Evolutionary conservation across 371 early-diverging fungal species (phyloP), one percentile per base, ranked within the genome.

Genomic region (Mucor sp.): DNA sequence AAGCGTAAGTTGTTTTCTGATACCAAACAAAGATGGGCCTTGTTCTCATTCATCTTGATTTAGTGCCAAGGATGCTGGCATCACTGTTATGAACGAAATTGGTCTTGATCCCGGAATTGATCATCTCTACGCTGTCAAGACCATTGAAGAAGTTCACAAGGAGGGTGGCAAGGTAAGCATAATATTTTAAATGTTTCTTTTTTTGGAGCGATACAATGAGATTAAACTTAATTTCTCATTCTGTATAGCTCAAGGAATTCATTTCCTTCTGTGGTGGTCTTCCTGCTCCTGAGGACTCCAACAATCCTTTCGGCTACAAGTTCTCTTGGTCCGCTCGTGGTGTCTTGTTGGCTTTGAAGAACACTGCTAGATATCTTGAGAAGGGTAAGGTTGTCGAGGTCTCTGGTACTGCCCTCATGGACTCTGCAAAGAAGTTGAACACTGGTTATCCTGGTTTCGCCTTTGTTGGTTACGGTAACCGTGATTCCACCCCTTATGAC

Each of bases 271-370:
- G 99, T 82, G 98, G 99, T 69, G 99, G 99, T 53, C 88, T 99
- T 62, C 99, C 99, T 15, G 99, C 99, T 30, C 99, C 99, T 17
- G 99, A 99, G 79, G 91, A 89, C 63, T 94, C 94, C 61, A 91
- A 95, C 88, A 98, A 97, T 77, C 99, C 99, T 58, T 90, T 99
- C 39, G 99, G 99, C 33, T 99, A 99, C 90, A 99, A 99, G 83
- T 99, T 99, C 85, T 93, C 93, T 72, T 99, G 99, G 99, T 94
- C 94, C 32, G 94, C 98, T 8, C 92, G 94, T 68, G 95, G 98
- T 63, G 99, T 98, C 28, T 81, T 99, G 63, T 85, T 97, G 58
- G 99, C 99, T 17, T 89, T 95, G 62, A 87, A 93, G 79, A 99
- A 98, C 81, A 87, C 86, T 43, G 99, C 98, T 61, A 88, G 85